These are phyloP conservation scores for Trichoderma sp. DNA, from an alignment of 2,329 filamentous ascomycete genomes.

Conservation along the genomic window DNA sequence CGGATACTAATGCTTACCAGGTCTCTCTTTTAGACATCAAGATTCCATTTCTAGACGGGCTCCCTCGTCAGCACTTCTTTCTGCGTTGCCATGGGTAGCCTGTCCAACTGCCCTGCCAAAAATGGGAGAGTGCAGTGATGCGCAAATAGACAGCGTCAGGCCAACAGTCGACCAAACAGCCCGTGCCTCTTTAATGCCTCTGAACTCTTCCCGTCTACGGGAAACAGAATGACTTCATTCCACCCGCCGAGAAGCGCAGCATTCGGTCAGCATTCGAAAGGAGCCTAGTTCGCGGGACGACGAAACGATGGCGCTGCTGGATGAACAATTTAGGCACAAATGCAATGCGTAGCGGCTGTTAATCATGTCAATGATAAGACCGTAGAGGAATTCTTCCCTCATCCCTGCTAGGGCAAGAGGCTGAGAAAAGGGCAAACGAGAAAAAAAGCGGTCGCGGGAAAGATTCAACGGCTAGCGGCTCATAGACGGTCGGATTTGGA, in stretches of 20 bases:
- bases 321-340: slow-evolving; percentile 15
- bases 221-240: neutral
- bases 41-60: neutral
- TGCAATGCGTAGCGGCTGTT: neutral
- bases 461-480: neutral
- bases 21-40: neutral
- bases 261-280: neutral
- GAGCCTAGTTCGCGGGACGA: neutral
- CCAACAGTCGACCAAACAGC: neutral
- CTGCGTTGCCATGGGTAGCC: neutral
- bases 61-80: neutral
- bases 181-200: neutral
- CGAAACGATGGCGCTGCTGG: slow-evolving; percentile 6
- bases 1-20: neutral
- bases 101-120: neutral
- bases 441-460: neutral
- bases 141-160: neutral
- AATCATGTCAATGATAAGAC: neutral
- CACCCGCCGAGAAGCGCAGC: neutral
- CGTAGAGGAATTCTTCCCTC: neutral
- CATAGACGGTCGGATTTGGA: neutral
- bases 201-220: neutral
- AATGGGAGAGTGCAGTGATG: neutral
- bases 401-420: neutral
- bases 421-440: neutral